phyloP scores from a whole-genome alignment of 192 early-diverging fungal genomes.

The Allomyces javanicus region DNA sequence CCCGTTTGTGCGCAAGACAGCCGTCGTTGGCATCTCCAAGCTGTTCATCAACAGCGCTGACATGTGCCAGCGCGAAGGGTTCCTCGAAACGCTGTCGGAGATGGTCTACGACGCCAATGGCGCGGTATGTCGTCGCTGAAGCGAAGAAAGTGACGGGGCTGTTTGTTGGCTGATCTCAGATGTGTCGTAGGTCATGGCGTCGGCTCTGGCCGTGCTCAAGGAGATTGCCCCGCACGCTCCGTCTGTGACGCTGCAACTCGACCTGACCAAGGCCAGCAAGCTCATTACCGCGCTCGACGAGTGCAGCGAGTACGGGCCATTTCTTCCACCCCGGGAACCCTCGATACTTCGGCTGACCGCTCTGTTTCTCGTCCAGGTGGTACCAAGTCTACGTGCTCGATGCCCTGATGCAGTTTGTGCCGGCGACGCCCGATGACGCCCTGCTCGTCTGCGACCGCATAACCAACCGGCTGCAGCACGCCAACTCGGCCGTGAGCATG shows the following conservation, averaged over 20 bases:
- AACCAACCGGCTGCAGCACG: conserved; percentile 73
- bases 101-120: conserved; percentile 77
- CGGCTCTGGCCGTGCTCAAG: conserved; percentile 77
- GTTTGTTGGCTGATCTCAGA: background rate
- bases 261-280: conserved; percentile 73
- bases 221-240: conserved; percentile 85
- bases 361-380: conserved; percentile 37
- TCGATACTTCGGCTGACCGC: too few species aligned
- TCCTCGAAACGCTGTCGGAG: conserved; percentile 74
- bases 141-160: background rate
- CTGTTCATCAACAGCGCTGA: conserved; percentile 72
- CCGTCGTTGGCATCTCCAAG: conserved; percentile 84
- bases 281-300: conserved; percentile 83
- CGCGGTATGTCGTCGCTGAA: conserved; percentile 26
- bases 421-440: conserved; percentile 69
- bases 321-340: background rate
- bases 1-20: conserved; percentile 93
- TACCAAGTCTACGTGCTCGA: conserved; percentile 87
- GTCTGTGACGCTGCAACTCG: conserved; percentile 63
- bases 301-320: conserved; percentile 59
- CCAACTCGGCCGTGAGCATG: conserved; percentile 81
- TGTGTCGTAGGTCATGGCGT: conserved; percentile 53
- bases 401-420: conserved; percentile 73
- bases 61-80: conserved; percentile 67
- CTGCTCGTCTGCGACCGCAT: conserved; percentile 82